phyloP scores from a whole-genome alignment of 768 basidiomycete species.

The Russula olivacea region DNA sequence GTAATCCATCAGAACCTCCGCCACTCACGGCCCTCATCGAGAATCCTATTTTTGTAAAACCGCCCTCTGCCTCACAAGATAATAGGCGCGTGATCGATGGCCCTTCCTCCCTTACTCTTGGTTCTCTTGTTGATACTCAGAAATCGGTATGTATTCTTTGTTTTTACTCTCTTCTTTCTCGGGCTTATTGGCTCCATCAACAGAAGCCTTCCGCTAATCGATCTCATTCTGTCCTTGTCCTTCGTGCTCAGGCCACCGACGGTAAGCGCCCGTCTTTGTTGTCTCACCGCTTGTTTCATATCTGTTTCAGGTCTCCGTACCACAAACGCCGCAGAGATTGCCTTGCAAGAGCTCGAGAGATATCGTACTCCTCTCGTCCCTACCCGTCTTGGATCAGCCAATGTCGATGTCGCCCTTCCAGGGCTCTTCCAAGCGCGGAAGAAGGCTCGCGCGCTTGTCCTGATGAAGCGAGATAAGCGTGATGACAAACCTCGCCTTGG shows the following conservation, averaged over 20 bases:
- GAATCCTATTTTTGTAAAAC: slow-evolving; percentile 65
- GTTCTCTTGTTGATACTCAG: slow-evolving; percentile 26
- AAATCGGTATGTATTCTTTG: slow-evolving; percentile 20
- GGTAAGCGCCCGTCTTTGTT: slow-evolving; percentile 16
- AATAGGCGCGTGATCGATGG: slow-evolving; percentile 17
- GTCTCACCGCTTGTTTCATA: slow-evolving; percentile 19
- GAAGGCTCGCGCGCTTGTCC: slow-evolving; percentile 37
- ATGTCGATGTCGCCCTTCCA: slow-evolving; percentile 33
- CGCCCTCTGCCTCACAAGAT: slow-evolving; percentile 37
- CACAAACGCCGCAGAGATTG: slow-evolving; percentile 54
- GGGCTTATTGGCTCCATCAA: slow-evolving; percentile 9
- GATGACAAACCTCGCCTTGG: slow-evolving; percentile 43
- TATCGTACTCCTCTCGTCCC: slow-evolving; percentile 77
- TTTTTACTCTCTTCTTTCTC: background rate
- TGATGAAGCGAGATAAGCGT: slow-evolving; percentile 58
- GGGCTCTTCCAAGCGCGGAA: slow-evolving; percentile 56
- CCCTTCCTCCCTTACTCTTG: slow-evolving; percentile 26
- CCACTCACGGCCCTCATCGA: slow-evolving; percentile 53
- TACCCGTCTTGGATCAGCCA: slow-evolving; percentile 40
- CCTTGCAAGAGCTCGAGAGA: slow-evolving; percentile 65
- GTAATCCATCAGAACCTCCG: slow-evolving; percentile 66
- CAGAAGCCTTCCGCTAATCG: slow-evolving; percentile 12
- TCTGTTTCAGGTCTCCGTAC: slow-evolving; percentile 30
- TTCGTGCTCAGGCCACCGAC: slow-evolving; percentile 13
- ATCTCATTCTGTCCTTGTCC: slow-evolving; percentile 16